phyloP scores from a whole-genome alignment of 75 land plant species.

The Cupressus sempervirens region DNA sequence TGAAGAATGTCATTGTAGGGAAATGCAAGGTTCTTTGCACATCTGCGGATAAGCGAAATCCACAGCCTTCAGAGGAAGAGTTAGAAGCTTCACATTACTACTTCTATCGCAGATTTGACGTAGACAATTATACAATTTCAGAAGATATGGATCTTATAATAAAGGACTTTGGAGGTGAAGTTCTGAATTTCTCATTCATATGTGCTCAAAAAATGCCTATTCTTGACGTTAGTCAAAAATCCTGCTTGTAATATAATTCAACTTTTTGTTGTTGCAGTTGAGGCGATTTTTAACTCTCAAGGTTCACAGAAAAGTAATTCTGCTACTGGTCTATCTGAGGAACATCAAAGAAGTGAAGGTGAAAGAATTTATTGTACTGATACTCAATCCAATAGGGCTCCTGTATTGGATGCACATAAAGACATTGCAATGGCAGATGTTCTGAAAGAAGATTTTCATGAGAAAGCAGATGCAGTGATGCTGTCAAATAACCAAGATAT shows the following conservation, averaged over 20 bases:
- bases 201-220: background rate
- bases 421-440: background rate
- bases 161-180: conserved; percentile 32
- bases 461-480: background rate
- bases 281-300: background rate
- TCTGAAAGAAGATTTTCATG: background rate
- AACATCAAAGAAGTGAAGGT: background rate
- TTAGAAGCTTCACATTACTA: conserved; percentile 45
- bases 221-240: background rate
- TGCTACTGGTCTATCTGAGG: background rate
- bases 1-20: conserved; percentile 61
- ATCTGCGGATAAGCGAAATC: conserved; percentile 55
- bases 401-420: background rate
- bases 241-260: background rate
- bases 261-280: background rate
- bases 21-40: conserved; percentile 75
- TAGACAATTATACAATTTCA: conserved; percentile 22
- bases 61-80: conserved; percentile 54
- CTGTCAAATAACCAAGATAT: background rate
- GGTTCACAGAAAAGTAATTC: background rate
- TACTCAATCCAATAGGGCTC: background rate
- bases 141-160: conserved; percentile 20
- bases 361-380: background rate
- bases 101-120: conserved; percentile 60
- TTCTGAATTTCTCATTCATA: conserved; percentile 11